These are phyloP conservation scores for Cyclostephanos invisitatus DNA, from an alignment of 108 stramenopile genomes.

Conservation along the genomic window DNA sequence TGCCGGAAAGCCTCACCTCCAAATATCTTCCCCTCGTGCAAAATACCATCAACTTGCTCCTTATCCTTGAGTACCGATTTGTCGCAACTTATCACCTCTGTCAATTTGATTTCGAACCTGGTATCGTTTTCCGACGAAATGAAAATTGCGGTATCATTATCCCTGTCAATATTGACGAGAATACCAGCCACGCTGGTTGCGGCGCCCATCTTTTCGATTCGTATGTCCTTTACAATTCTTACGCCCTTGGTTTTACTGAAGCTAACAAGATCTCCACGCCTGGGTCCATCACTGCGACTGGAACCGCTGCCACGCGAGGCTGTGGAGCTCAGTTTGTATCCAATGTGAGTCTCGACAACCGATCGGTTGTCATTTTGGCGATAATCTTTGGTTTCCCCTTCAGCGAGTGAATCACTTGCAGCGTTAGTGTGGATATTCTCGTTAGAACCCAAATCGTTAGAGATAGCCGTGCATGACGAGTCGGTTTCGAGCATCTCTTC, in stretches of 20 bases:
- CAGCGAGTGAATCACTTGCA: slow-evolving; percentile 8
- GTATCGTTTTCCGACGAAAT: slow-evolving; percentile 50
- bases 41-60: slow-evolving; percentile 72
- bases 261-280: slow-evolving; percentile 75
- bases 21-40: slow-evolving; percentile 72
- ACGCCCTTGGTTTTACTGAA: slow-evolving; percentile 64
- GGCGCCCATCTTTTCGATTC: slow-evolving; percentile 51
- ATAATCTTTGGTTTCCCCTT: slow-evolving; percentile 18
- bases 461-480: background rate
- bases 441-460: background rate
- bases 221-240: slow-evolving; percentile 65
- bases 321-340: slow-evolving; percentile 64
- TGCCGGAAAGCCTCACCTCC: slow-evolving; percentile 45
- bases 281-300: slow-evolving; percentile 47
- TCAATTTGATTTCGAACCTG: slow-evolving; percentile 57
- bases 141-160: slow-evolving; percentile 47
- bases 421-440: slow-evolving; percentile 25
- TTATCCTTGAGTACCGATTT: slow-evolving; percentile 61
- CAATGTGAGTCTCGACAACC: slow-evolving; percentile 48
- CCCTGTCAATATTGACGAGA: slow-evolving; percentile 42
- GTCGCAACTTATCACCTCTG: slow-evolving; percentile 77
- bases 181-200: slow-evolving; percentile 61
- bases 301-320: slow-evolving; percentile 48
- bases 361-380: background rate
- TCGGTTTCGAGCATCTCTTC: background rate